Evolutionary conservation across 495 filamentous ascomycete genomes (phyloP).

Genomic region (Penicillium odoratum): DNA sequence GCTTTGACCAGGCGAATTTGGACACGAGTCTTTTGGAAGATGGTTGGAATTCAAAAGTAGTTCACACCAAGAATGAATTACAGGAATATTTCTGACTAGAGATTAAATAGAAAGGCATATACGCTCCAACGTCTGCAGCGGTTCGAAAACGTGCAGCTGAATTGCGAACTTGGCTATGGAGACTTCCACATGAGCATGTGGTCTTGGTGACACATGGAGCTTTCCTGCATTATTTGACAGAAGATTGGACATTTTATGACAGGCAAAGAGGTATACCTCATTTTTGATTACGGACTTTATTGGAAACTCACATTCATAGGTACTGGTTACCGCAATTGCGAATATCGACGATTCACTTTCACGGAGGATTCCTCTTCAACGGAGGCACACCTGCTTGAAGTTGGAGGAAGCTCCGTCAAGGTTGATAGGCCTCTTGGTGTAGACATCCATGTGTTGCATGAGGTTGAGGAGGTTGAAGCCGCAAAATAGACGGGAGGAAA

Average conservation of each 20-base stretch:
- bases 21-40: conserved; percentile 15
- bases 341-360: conserved; percentile 21
- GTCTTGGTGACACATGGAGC: conserved; percentile 22
- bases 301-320: conserved; percentile 4
- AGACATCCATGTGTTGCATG: conserved; percentile 15
- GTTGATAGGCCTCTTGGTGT: conserved; percentile 11
- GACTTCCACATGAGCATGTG: conserved; percentile 20
- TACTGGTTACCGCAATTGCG: conserved; percentile 24
- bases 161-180: conserved; percentile 20
- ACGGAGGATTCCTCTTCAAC: conserved; percentile 14
- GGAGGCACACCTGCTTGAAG: conserved; percentile 17
- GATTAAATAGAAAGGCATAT: conserved; percentile 17
- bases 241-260: conserved; percentile 26
- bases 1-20: conserved; percentile 7
- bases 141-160: conserved; percentile 15
- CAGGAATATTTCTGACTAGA: neutral
- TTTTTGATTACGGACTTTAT: neutral
- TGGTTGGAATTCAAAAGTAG: conserved; percentile 26
- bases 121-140: conserved; percentile 15
- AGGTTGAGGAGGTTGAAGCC: conserved; percentile 4
- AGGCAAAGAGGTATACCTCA: conserved; percentile 13
- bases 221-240: conserved; percentile 25
- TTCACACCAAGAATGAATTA: no score
- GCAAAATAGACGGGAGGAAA: neutral
- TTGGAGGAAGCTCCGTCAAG: conserved; percentile 9